Evolutionary conservation across 2,329 filamentous ascomycete genomes (phyloP).

Genomic region (Emmonsiellopsis sp.): DNA sequence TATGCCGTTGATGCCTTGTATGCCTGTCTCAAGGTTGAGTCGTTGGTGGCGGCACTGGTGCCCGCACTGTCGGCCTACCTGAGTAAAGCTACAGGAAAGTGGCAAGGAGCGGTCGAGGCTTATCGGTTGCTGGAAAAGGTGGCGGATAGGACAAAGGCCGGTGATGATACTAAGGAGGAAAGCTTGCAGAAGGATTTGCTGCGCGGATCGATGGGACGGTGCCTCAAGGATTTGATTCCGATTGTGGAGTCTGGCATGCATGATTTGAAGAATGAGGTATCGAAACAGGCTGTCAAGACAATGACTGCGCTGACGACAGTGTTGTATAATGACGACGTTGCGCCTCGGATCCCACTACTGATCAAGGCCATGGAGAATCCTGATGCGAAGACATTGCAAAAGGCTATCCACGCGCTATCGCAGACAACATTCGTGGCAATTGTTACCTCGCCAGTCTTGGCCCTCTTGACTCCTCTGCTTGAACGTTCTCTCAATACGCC

Average conservation of each 20-base stretch:
- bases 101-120: conserved; percentile 89
- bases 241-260: conserved; percentile 63
- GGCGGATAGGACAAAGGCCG: conserved; percentile 88
- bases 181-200: conserved; percentile 82
- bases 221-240: conserved; percentile 26
- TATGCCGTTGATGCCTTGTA: conserved; percentile 91
- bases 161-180: conserved; percentile 73
- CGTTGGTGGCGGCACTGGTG: conserved; percentile 71
- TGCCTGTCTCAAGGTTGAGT: conserved; percentile 66
- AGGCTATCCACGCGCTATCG: conserved; percentile 91
- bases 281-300: conserved; percentile 80
- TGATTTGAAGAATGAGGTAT: conserved; percentile 77
- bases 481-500: conserved; percentile 91
- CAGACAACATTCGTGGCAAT: conserved; percentile 98
- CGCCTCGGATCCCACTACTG: conserved; percentile 79
- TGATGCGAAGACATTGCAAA: conserved; percentile 76
- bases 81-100: conserved; percentile 78
- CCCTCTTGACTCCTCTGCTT: conserved; percentile 85
- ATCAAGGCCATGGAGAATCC: conserved; percentile 95
- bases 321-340: conserved; percentile 93
- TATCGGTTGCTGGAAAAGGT: conserved; percentile 80
- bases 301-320: conserved; percentile 87
- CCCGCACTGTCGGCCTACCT: conserved; percentile 69
- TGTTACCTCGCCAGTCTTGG: conserved; percentile 90
- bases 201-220: conserved; percentile 80